phyloP scores from a whole-genome alignment of 495 filamentous ascomycete species.

The Elaphomyces granulatus region DNA sequence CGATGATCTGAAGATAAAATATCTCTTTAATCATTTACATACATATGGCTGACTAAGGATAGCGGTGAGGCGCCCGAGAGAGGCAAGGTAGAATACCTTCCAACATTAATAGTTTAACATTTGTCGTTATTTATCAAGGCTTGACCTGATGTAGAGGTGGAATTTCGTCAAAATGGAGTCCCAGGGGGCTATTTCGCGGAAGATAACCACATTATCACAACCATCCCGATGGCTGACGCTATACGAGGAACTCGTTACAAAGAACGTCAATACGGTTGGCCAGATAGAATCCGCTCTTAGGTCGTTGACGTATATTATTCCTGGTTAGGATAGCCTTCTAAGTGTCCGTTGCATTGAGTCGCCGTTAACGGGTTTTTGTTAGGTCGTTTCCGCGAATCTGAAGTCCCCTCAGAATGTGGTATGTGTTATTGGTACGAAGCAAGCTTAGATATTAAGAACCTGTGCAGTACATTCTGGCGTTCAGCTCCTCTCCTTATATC shows the following conservation, averaged over 20 bases:
- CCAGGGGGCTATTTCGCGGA: slow-evolving; percentile 10
- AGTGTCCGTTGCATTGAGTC: too few species aligned
- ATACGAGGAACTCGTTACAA: slow-evolving; percentile 87
- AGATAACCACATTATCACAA: slow-evolving; percentile 28
- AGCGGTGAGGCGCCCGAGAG: too few species aligned
- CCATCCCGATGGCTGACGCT: slow-evolving; percentile 63
- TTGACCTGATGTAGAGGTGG: too few species aligned
- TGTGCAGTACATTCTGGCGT: slow-evolving; percentile 61
- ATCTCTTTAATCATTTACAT: too few species aligned
- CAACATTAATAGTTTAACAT: too few species aligned
- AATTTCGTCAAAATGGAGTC: neutral
- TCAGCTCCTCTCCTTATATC: slow-evolving; percentile 83
- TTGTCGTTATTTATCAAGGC: too few species aligned
- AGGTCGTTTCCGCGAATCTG: slow-evolving; percentile 88
- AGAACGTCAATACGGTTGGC: slow-evolving; percentile 78
- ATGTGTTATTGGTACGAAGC: slow-evolving; percentile 13
- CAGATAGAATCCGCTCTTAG: slow-evolving; percentile 88
- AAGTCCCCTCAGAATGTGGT: slow-evolving; percentile 83
- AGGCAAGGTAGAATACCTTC: too few species aligned
- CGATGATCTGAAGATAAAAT: too few species aligned
- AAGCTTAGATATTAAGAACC: too few species aligned
- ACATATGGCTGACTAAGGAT: too few species aligned
- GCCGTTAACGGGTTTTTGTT: too few species aligned
- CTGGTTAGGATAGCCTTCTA: too few species aligned
- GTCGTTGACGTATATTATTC: slow-evolving; percentile 89